Conservation (phyloP, 1,284 basidiomycete species). For the Gymnopus androsaceus region DNA sequence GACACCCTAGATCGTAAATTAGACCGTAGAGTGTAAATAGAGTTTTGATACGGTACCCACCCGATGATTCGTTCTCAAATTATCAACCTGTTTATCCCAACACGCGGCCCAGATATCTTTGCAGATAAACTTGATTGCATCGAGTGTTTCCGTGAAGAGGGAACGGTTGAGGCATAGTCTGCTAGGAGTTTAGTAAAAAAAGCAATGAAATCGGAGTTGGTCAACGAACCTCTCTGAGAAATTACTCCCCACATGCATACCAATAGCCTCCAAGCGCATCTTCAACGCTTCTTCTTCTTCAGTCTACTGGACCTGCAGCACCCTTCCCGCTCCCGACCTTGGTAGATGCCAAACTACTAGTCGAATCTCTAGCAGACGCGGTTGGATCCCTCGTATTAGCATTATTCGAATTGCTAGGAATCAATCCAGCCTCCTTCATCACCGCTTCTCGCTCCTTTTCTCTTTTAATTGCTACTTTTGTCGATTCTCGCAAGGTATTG, state of each 20-base stretch:
- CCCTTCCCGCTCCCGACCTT: slow-evolving; percentile 32
- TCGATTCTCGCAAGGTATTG: slow-evolving; percentile 68
- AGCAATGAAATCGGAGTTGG: background rate
- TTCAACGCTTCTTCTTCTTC: slow-evolving; percentile 77
- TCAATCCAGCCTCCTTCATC: slow-evolving; percentile 72
- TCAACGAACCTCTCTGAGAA: slow-evolving; percentile 76
- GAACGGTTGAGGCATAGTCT: slow-evolving; percentile 78
- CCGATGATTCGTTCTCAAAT: slow-evolving; percentile 90
- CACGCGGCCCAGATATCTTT: slow-evolving; percentile 90
- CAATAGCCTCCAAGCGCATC: slow-evolving; percentile 78
- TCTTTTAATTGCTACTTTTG: slow-evolving; percentile 66
- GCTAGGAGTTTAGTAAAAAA: slow-evolving; percentile 4
- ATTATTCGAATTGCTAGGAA: slow-evolving; percentile 48
- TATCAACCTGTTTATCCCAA: slow-evolving; percentile 95
- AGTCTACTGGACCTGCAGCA: slow-evolving; percentile 41
- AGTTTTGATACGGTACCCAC: slow-evolving; percentile 42
- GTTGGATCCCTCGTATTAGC: slow-evolving; percentile 40
- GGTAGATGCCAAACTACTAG: slow-evolving; percentile 46
- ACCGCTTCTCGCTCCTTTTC: slow-evolving; percentile 68
- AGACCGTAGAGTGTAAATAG: background rate
- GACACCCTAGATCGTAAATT: slow-evolving; percentile 62
- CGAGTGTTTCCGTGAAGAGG: slow-evolving; percentile 81
- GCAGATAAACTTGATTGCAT: slow-evolving; percentile 93
- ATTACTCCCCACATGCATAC: slow-evolving; percentile 84
- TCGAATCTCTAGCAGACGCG: slow-evolving; percentile 52